Conservation (phyloP, 768 basidiomycete genomes). For the Cystobasidium onofrii region DNA sequence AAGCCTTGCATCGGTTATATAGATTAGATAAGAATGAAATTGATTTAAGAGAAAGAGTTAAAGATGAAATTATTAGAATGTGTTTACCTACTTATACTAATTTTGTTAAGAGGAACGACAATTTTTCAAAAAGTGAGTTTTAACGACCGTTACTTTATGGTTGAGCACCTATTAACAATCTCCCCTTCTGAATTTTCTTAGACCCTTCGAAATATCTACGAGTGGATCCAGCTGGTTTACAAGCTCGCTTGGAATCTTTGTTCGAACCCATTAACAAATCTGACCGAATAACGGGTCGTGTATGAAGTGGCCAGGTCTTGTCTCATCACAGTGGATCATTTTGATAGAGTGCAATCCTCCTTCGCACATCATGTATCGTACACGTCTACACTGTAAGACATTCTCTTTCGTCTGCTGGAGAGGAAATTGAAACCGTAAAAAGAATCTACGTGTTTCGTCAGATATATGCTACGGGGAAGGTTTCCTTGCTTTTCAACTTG, state of each 20-base stretch:
- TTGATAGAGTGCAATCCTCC: too few species aligned
- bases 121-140: constrained; percentile 22
- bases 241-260: neutral
- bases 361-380: too few species aligned
- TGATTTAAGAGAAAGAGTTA: constrained; percentile 39
- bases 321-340: too few species aligned
- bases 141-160: neutral
- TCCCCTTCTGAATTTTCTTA: neutral
- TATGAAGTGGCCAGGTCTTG: too few species aligned
- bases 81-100: constrained; percentile 18
- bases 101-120: constrained; percentile 9
- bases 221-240: constrained; percentile 2
- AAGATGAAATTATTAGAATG: constrained; percentile 37
- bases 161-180: neutral
- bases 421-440: too few species aligned
- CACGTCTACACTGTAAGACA: too few species aligned
- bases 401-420: too few species aligned
- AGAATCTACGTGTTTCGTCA: too few species aligned
- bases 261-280: neutral
- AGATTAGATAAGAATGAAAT: constrained; percentile 32
- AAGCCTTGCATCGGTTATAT: constrained; percentile 38
- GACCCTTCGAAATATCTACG: constrained; percentile 9
- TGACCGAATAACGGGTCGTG: neutral
- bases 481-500: neutral
- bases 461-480: neutral